phyloP scores from a whole-genome alignment of 2,329 filamentous ascomycete genomes.

The Ophiosphaerella herpotricha region DNA sequence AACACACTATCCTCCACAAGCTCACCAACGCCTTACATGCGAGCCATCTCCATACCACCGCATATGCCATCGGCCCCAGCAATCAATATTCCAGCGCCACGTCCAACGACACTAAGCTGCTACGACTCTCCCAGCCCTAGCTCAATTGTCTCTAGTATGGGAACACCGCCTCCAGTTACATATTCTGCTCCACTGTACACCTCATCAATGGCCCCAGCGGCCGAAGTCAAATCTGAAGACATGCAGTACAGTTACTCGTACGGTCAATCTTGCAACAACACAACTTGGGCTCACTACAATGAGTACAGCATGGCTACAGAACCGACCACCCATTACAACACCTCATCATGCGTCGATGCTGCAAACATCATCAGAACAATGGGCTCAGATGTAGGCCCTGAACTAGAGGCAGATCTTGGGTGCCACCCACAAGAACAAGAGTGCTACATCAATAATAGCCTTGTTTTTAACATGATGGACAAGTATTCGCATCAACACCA shows the following conservation, averaged over 20 bases:
- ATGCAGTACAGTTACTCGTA: constrained; percentile 28
- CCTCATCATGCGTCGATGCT: constrained; percentile 47
- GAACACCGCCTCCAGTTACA: constrained; percentile 33
- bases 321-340: constrained; percentile 28
- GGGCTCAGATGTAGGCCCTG: constrained; percentile 44
- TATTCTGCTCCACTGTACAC: constrained; percentile 28
- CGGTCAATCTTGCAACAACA: constrained; percentile 24
- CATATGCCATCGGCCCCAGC: constrained; percentile 25
- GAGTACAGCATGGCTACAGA: constrained; percentile 20
- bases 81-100: constrained; percentile 27
- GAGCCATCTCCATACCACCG: constrained; percentile 18
- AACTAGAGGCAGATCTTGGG: constrained; percentile 49
- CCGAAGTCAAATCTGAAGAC: constrained; percentile 34
- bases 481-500: constrained; percentile 42
- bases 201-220: constrained; percentile 20
- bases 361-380: constrained; percentile 53
- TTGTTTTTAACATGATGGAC: constrained; percentile 53
- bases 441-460: constrained; percentile 49
- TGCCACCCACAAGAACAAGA: constrained; percentile 44
- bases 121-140: constrained; percentile 37
- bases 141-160: constrained; percentile 39
- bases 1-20: constrained; percentile 23
- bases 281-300: constrained; percentile 28
- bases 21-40: constrained; percentile 19
- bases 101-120: constrained; percentile 27